Evolutionary conservation across 2,329 filamentous ascomycete genomes (phyloP).

Genomic region (Aspergillus sp.): DNA sequence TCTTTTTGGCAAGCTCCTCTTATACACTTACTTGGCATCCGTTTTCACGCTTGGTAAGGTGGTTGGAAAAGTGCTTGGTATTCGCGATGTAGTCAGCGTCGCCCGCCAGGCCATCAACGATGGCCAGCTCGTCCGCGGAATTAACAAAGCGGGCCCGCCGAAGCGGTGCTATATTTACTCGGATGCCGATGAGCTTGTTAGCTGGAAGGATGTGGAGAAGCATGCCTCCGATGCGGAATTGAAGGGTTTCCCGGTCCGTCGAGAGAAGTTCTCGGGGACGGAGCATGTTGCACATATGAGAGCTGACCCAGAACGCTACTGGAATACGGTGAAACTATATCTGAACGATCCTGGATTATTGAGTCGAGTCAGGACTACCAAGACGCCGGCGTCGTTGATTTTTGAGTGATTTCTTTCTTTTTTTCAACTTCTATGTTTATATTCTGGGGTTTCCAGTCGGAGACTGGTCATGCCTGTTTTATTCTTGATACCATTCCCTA

Average conservation of each 20-base stretch:
- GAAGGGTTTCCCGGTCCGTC: slow-evolving; percentile 32
- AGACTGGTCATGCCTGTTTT: background rate
- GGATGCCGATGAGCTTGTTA: slow-evolving; percentile 38
- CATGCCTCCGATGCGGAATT: slow-evolving; percentile 35
- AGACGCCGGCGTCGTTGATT: background rate
- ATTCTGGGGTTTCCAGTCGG: too few species aligned
- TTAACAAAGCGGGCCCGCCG: slow-evolving; percentile 6
- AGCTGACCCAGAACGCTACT: slow-evolving; percentile 39
- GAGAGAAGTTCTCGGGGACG: slow-evolving; percentile 37
- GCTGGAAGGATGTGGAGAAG: slow-evolving; percentile 36
- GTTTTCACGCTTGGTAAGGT: slow-evolving; percentile 22
- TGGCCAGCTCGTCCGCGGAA: slow-evolving; percentile 17
- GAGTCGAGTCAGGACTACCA: background rate
- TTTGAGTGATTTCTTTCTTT: background rate
- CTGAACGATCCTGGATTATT: slow-evolving; percentile 12
- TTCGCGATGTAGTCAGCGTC: slow-evolving; percentile 26
- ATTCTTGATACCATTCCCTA: background rate
- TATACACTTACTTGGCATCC: slow-evolving; percentile 20
- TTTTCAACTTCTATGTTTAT: background rate
- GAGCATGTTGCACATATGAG: slow-evolving; percentile 44
- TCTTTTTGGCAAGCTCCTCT: slow-evolving; percentile 24
- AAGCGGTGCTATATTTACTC: slow-evolving; percentile 43
- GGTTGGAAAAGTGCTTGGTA: slow-evolving; percentile 16
- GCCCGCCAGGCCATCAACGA: slow-evolving; percentile 35
- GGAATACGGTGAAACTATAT: slow-evolving; percentile 33